These are phyloP conservation scores for Colletotrichum sp. DNA, from an alignment of 2,329 filamentous ascomycete species.

Conservation along the genomic window DNA sequence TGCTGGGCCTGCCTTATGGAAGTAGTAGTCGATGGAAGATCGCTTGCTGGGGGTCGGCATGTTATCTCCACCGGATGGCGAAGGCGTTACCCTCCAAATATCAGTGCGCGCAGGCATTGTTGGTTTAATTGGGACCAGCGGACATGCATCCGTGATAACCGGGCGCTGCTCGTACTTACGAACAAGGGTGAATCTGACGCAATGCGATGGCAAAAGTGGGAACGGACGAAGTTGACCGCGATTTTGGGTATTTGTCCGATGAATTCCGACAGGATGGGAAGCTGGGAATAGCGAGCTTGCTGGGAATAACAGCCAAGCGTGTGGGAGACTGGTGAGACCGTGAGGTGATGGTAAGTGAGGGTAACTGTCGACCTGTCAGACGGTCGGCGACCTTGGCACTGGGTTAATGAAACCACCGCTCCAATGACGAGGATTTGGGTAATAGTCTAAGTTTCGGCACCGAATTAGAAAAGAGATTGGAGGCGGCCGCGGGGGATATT, in stretches of 20 bases:
- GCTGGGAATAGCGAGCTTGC: neutral
- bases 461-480: neutral
- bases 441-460: neutral
- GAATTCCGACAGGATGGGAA: neutral
- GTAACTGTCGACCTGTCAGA: neutral
- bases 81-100: neutral
- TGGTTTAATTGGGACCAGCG: conserved; percentile 2
- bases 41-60: neutral
- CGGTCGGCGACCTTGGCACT: neutral
- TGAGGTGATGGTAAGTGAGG: neutral
- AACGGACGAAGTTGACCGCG: neutral
- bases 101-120: neutral
- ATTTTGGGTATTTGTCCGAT: conserved; percentile 1
- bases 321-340: neutral
- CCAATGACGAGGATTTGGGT: neutral
- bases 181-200: neutral
- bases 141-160: neutral
- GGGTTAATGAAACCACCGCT: neutral
- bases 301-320: neutral
- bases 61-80: neutral
- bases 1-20: neutral
- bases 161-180: neutral
- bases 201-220: neutral
- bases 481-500: neutral
- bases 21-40: neutral